Conservation (phyloP, 306 rosid genomes). For the Cucurbita maxima region DNA sequence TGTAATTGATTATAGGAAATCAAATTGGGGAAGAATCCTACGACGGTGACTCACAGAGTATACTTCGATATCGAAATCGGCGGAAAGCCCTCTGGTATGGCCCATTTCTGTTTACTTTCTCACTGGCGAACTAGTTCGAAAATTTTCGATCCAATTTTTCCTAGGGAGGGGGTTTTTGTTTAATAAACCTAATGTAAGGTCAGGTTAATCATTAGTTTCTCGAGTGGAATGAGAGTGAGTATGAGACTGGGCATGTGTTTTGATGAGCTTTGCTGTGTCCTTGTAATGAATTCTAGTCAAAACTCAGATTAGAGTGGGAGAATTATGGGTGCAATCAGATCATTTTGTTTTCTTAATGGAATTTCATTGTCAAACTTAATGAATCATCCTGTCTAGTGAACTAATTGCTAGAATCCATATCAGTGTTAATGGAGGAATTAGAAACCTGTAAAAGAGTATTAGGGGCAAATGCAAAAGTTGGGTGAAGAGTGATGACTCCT, state of each 20-base stretch:
- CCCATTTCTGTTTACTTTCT: background rate
- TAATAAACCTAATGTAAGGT: background rate
- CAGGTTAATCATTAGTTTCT: background rate
- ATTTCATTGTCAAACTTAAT: background rate
- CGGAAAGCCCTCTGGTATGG: conserved; percentile 33
- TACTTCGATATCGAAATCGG: conserved; percentile 31
- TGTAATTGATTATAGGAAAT: background rate
- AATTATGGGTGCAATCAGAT: background rate
- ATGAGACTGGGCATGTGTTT: background rate
- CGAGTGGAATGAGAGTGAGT: background rate
- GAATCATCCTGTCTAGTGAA: background rate
- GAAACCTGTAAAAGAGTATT: background rate
- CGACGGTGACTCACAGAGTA: conserved; percentile 34
- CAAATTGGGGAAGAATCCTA: conserved; percentile 8
- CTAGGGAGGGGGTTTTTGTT: background rate
- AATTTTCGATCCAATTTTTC: background rate
- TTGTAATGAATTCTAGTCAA: background rate
- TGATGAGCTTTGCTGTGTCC: background rate
- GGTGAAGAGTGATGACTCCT: background rate
- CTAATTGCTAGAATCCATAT: background rate
- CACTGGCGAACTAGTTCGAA: background rate
- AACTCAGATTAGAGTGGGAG: background rate
- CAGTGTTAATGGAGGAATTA: background rate
- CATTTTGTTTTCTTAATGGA: background rate
- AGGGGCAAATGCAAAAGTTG: background rate